Evolutionary conservation across 495 filamentous ascomycete genomes (phyloP), one percentile per base, ranked within the genome.

Genomic region (Schizothecium vesticola): DNA sequence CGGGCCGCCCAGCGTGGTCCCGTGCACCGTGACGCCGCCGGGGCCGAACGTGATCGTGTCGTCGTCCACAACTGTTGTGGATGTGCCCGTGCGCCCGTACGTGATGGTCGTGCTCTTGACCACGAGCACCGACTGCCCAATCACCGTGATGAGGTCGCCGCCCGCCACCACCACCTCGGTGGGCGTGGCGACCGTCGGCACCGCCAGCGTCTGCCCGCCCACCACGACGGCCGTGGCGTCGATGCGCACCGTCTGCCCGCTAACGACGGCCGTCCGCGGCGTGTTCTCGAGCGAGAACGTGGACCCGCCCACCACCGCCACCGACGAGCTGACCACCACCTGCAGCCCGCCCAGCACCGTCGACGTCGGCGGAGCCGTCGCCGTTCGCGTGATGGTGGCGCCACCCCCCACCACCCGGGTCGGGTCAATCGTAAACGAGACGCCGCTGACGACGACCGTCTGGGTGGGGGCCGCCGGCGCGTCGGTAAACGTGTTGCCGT

Each of bases 11-110:
- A 85, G 66, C 1, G 79, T 83, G n/a, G 79, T 76, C 5, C 73
- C 73, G 57, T 76, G 76, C 9, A 78, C 70, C 6, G 74, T 73
- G 23, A 87, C 71, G 33, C 86, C 83, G 0, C 70, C 74, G 13
- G 84, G 80, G 1, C 81, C 84, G 58, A 87, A 76, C 1, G 80
- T 75, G 22, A 86, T 62, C 2, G 76, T 81, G 36, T 84, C 80
- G 31, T 78, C 79, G 69, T 36, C 65, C 23, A 60, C 22, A 56
- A 56, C 55, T 0, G 78, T 71, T 0, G 77, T 74, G 58, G 73
- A 71, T 0, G 68, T 65, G 56, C 69, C 57, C 65, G 29, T 60
- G 6, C 72, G 65, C 9, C 77, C 75, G 71, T 82, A 82, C 0
- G 79, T 82, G 36, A 83, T 75, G 19, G 83, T 83, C 0, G 72